Conservation (phyloP, 1,284 basidiomycete species). For the Leccinum idahoense region DNA sequence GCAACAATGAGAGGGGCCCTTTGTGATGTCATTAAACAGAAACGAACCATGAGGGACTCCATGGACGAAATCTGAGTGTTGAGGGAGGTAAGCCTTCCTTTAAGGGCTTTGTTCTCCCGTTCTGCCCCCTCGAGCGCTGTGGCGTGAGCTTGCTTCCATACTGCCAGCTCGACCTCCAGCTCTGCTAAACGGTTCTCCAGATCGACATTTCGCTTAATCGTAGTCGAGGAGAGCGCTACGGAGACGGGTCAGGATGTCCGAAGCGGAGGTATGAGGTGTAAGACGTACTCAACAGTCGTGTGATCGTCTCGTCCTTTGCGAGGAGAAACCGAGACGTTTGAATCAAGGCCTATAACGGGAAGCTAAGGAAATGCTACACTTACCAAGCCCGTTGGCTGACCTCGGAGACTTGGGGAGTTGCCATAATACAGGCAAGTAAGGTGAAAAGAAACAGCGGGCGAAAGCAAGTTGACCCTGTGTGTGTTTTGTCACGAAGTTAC, state of each 20-base stretch:
- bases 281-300: slow-evolving; percentile 50
- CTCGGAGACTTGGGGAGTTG: slow-evolving; percentile 50
- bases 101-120: slow-evolving; percentile 56
- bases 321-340: slow-evolving; percentile 18
- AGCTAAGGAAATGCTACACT: slow-evolving; percentile 24
- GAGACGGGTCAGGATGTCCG: slow-evolving; percentile 9
- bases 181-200: slow-evolving; percentile 59
- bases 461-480: slow-evolving; percentile 35
- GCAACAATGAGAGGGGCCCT: slow-evolving; percentile 8
- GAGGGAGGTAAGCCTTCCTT: slow-evolving; percentile 55
- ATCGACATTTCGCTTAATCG: slow-evolving; percentile 57
- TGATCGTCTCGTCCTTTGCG: slow-evolving; percentile 60
- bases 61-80: slow-evolving; percentile 55
- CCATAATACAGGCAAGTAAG: slow-evolving; percentile 42
- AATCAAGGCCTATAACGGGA: slow-evolving; percentile 19
- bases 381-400: slow-evolving; percentile 59
- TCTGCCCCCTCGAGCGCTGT: slow-evolving; percentile 53
- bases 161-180: slow-evolving; percentile 60
- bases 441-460: slow-evolving; percentile 30
- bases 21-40: neutral
- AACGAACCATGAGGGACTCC: slow-evolving; percentile 50
- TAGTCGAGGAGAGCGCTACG: slow-evolving; percentile 57
- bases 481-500: too few species aligned
- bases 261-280: slow-evolving; percentile 2
- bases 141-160: slow-evolving; percentile 67